Base-by-base conservation (phyloP, 202 grass and related monocot genomes). In the Dendrocalamus latiflorus region DNA sequence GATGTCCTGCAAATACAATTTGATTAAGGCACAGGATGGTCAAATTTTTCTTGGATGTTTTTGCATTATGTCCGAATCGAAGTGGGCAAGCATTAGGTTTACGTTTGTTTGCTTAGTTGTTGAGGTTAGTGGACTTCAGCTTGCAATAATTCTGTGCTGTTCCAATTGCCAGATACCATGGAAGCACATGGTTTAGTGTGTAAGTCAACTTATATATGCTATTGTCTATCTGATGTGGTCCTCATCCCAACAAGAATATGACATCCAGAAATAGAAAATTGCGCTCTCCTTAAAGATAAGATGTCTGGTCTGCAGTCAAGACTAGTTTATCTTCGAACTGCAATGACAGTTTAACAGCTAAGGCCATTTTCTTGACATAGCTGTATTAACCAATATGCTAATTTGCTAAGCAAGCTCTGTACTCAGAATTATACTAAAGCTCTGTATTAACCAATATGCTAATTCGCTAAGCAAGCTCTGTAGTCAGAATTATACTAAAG, bases 201-300 rank as follows among this genome's bases (percentile, higher is more conserved):
- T 25, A 56, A 65, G 26, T 71, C 78, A 82, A 25, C 71, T 42
- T 70, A 61, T 78, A 70, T 33, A 15, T 47, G 68, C 69, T 73
- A 44, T 28, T 43, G 11, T 37, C 45, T 8, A 64, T 54, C 58
- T n/a, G 9, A 49, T 41, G 18, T 55, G 50, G 38, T 64, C 45
- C 9, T 12, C 57, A 65, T 79, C 17, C 56, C 47, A 62, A 72
- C 45, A 41, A 51, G 3, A 51, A 9, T 43, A 50, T 53, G 33
- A 41, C 22, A 54, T 64, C 45, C 37, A 13, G 0, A 0, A 55
- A 73, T 18, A 12, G 22, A 57, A 79, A 62, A 73, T 0, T 17
- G 20, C 30, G 8, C 5, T 67, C 17, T 65, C 25, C 18, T 65
- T 55, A 64, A 75, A 54, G 24, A 51, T 28, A 42, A 43, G 33